Evolutionary conservation across 2,329 filamentous ascomycete species (phyloP), one percentile per base, ranked within the genome.

Genomic region (Neopestalotiopsis sp.): DNA sequence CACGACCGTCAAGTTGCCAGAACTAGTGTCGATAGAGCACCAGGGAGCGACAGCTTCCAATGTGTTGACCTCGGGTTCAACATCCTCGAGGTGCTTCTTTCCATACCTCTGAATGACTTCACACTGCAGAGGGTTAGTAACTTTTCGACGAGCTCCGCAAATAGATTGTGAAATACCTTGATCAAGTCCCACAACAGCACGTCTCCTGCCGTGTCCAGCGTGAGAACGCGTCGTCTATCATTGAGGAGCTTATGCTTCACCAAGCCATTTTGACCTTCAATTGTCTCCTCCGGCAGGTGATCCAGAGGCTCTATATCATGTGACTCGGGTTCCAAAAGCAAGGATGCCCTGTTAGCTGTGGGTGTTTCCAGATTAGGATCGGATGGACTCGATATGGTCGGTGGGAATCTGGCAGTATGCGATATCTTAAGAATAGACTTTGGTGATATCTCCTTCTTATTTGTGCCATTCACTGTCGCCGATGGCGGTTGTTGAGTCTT

Each of bases 111-210:
- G 89, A 67, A 98, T 90, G 0, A 94, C 94, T 76, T 92, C 88
- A 78, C 96, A 98, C 91, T 96, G 28, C 3, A 28, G n/a, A 40
- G 40, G n/a, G 14, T 28, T 52, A 52, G 62, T n/a, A 52, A n/a
- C 17, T 3, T 1, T 17, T 1, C 45, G 7, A 60, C 57, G 14
- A 38, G 34, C 28, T 2, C 28, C 32, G 30, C 17, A 60, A 9
- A n/a, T 60, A 10, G 28, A 24, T 60, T 32, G 28, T 38, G 9
- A 75, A 84, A 72, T 82, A 95, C 93, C 84, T 92, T 90, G 60
- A 99, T 86, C 52, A 99, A 84, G 84, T 99, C 96, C 96, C 96
- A 99, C 72, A 99, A 83, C 61, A 98, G 84, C 2, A 98, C 95
- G 77, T 99, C 96, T 17, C 96, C 96, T 1, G 95, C 95, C 2